These are phyloP conservation scores for Mimosa pudica DNA, from an alignment of 306 rosid species.

Conservation along the genomic window DNA sequence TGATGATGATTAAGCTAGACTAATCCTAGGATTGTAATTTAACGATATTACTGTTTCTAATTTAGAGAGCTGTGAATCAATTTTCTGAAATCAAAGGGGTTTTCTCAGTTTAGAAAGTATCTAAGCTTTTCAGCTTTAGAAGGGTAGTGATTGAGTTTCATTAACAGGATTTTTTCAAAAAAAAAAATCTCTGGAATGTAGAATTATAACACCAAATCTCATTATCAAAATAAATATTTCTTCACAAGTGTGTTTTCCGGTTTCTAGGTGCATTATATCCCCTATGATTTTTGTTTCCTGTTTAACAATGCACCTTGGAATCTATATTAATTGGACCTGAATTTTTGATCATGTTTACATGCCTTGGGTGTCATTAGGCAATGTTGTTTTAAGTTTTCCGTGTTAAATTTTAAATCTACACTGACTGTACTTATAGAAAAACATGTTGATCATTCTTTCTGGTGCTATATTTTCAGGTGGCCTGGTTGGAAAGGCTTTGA, in stretches of 20 bases:
- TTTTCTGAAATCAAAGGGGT: not conserved
- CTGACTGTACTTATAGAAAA: not conserved
- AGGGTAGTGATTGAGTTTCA: not conserved
- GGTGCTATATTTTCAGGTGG: conserved; percentile 5
- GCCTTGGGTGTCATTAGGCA: conserved; percentile 4
- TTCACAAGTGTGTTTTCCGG: not conserved
- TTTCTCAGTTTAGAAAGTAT: not conserved
- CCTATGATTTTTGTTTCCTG: conserved; percentile 10
- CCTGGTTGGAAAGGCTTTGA: conserved; percentile 22
- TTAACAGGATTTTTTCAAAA: not conserved
- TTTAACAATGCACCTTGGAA: not conserved
- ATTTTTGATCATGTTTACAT: conserved; percentile 13
- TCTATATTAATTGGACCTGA: not conserved
- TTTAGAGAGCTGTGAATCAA: conserved; percentile 19
- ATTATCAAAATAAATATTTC: not conserved
- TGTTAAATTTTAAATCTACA: conserved; percentile 11
- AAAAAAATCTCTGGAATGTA: not conserved
- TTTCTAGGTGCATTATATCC: not conserved
- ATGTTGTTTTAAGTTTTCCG: not conserved
- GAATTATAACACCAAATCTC: conserved; percentile 8
- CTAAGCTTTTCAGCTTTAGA: not conserved
- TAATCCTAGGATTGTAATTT: not conserved
- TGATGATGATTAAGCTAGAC: not conserved
- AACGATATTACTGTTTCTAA: not conserved
- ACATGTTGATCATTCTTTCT: conserved; percentile 6